Conservation (phyloP, 495 filamentous ascomycete species). For the Poronia punctata region DNA sequence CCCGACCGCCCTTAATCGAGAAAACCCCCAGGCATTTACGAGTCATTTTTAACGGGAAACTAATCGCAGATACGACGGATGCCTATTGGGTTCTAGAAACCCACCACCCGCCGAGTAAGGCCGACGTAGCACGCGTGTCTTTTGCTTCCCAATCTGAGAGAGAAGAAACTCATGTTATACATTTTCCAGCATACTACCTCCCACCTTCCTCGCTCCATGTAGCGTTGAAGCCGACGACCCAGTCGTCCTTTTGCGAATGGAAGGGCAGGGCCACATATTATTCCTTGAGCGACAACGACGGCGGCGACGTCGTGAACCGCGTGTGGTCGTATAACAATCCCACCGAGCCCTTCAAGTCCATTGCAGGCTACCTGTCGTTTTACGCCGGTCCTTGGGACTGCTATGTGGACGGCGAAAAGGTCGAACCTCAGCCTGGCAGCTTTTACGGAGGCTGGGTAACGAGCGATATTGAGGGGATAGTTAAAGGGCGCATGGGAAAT, state of each 20-base stretch:
- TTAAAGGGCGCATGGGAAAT: constrained; percentile 45
- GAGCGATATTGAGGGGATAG: constrained; percentile 46
- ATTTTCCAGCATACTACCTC: constrained; percentile 50
- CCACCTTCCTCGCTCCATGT: constrained; percentile 36
- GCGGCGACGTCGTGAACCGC: constrained; percentile 37
- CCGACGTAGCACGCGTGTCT: not conserved
- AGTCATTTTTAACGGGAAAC: constrained; percentile 44
- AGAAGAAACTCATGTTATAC: too few species aligned
- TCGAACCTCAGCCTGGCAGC: constrained; percentile 49
- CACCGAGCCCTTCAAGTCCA: constrained; percentile 35
- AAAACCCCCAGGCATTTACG: constrained; percentile 41
- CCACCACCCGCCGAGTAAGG: constrained; percentile 47
- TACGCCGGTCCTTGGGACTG: constrained; percentile 53
- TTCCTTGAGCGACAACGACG: constrained; percentile 26
- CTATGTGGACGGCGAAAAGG: constrained; percentile 53
- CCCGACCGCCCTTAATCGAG: constrained; percentile 51
- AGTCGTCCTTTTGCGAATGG: constrained; percentile 49
- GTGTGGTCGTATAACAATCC: constrained; percentile 51
- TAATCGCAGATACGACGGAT: constrained; percentile 48
- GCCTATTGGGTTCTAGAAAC: constrained; percentile 56
- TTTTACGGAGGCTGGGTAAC: constrained; percentile 56
- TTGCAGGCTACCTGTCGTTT: constrained; percentile 47
- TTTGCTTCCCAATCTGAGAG: constrained; percentile 1
- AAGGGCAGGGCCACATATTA: constrained; percentile 51
- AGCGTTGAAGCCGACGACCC: constrained; percentile 35